These are phyloP conservation scores for Globisporangium mamillatum DNA, from an alignment of 352 stramenopile species.

Conservation along the genomic window DNA sequence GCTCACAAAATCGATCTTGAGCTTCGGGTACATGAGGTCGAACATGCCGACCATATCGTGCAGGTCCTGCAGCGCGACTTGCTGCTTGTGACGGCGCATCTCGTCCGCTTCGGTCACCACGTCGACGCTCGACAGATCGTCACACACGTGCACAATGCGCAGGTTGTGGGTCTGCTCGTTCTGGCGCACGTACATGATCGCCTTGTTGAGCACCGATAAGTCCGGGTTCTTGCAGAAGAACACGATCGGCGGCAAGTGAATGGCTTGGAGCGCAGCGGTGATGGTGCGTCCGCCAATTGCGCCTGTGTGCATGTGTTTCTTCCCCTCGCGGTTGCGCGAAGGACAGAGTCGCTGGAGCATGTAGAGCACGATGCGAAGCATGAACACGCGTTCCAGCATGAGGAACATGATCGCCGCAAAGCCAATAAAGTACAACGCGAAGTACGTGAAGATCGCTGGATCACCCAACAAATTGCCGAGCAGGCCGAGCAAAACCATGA, in stretches of 20 bases:
- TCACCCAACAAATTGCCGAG: conserved; percentile 19
- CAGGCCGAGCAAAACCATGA: conserved; percentile 23
- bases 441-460: conserved; percentile 76
- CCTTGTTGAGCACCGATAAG: conserved; percentile 91
- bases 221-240: conserved; percentile 91
- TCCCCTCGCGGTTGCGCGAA: conserved; percentile 27
- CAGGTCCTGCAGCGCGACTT: conserved; percentile 57
- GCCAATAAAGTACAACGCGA: conserved; percentile 72
- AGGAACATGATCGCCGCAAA: conserved; percentile 73
- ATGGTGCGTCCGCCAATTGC: conserved; percentile 70
- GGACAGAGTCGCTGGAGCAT: conserved; percentile 60
- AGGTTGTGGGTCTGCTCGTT: conserved; percentile 93
- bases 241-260: conserved; percentile 83
- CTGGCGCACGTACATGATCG: conserved; percentile 90
- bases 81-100: conserved; percentile 29
- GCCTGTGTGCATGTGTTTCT: conserved; percentile 46
- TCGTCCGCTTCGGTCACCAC: conserved; percentile 39
- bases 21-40: conserved; percentile 90
- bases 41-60: conserved; percentile 77
- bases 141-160: conserved; percentile 84
- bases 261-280: conserved; percentile 48
- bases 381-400: conserved; percentile 79
- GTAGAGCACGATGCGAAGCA: conserved; percentile 70
- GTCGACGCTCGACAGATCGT: conserved; percentile 25
- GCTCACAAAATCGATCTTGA: conserved; percentile 88